Evolutionary conservation across 2,329 filamentous ascomycete genomes (phyloP).

Genomic region (Fusarium mangiferae): DNA sequence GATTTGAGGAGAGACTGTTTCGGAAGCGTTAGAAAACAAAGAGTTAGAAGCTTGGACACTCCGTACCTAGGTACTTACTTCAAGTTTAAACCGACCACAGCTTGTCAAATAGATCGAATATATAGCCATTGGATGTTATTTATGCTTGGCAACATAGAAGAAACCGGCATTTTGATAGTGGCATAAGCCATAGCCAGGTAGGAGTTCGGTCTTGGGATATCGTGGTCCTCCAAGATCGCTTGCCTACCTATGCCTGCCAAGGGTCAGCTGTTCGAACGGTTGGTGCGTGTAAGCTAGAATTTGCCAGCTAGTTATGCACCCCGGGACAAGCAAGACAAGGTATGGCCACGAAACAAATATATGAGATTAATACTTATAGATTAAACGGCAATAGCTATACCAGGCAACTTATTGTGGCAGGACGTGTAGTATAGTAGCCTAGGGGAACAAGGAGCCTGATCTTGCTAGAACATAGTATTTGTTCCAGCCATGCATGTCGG

Average conservation of each 20-base stretch:
- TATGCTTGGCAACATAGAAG: neutral
- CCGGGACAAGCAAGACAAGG: conserved; percentile 1
- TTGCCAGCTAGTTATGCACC: conserved; percentile 4
- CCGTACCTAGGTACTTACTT: neutral
- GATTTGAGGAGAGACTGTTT: neutral
- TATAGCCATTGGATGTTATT: neutral
- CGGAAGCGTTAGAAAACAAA: neutral
- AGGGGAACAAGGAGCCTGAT: neutral
- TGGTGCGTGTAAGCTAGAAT: conserved; percentile 6
- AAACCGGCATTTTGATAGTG: neutral
- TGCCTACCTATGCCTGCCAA: conserved; percentile 6
- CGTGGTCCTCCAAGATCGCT: neutral
- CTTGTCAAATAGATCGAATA: neutral
- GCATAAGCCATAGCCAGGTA: neutral
- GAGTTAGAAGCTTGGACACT: neutral
- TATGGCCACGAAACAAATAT: conserved; percentile 2
- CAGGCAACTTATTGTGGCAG: neutral
- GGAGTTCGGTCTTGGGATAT: neutral
- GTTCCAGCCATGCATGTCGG: neutral
- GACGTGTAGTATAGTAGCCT: neutral
- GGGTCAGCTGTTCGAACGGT: neutral
- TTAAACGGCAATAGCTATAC: neutral
- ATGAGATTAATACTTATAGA: neutral
- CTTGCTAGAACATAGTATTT: neutral
- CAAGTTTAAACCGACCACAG: neutral